phyloP scores from a whole-genome alignment of 768 basidiomycete species.

The Boletellus emodensis region DNA sequence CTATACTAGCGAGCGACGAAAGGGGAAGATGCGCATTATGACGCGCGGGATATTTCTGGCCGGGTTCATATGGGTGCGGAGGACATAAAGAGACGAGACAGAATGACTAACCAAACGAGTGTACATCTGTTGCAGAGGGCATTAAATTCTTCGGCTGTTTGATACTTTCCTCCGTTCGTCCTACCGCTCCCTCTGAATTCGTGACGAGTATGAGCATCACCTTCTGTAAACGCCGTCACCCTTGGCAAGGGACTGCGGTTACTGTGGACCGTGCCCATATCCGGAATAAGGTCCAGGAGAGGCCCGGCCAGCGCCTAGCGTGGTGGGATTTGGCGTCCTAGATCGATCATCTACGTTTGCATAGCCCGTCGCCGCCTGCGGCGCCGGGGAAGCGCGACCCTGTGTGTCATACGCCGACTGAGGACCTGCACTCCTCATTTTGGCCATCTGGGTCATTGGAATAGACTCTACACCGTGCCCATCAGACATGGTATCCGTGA shows the following conservation, averaged over 20 bases:
- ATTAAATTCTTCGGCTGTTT: slow-evolving; percentile 13
- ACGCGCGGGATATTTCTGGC: slow-evolving; percentile 11
- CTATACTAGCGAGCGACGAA: slow-evolving; percentile 16
- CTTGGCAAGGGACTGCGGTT: slow-evolving; percentile 5
- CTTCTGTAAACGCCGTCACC: neutral
- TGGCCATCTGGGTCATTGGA: slow-evolving; percentile 68
- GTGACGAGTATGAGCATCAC: slow-evolving; percentile 7
- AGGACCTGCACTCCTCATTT: slow-evolving; percentile 40
- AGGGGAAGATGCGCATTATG: slow-evolving; percentile 17
- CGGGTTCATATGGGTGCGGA: slow-evolving; percentile 5
- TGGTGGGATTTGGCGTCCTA: slow-evolving; percentile 28
- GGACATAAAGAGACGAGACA: neutral
- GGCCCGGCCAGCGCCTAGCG: slow-evolving; percentile 28
- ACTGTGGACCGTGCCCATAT: slow-evolving; percentile 39
- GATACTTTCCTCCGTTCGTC: slow-evolving; percentile 12
- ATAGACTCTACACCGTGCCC: slow-evolving; percentile 52
- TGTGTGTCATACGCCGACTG: slow-evolving; percentile 37
- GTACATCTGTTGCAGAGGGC: slow-evolving; percentile 20
- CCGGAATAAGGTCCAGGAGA: slow-evolving; percentile 48
- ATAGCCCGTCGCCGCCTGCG: slow-evolving; percentile 40
- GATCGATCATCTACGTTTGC: slow-evolving; percentile 26
- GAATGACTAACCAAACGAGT: slow-evolving; percentile 25
- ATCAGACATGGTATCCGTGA: slow-evolving; percentile 40
- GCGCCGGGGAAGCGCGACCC: slow-evolving; percentile 38
- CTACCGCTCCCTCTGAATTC: slow-evolving; percentile 2